phyloP scores from a whole-genome alignment of 768 basidiomycete genomes.

The Xerocomus potaroensis region DNA sequence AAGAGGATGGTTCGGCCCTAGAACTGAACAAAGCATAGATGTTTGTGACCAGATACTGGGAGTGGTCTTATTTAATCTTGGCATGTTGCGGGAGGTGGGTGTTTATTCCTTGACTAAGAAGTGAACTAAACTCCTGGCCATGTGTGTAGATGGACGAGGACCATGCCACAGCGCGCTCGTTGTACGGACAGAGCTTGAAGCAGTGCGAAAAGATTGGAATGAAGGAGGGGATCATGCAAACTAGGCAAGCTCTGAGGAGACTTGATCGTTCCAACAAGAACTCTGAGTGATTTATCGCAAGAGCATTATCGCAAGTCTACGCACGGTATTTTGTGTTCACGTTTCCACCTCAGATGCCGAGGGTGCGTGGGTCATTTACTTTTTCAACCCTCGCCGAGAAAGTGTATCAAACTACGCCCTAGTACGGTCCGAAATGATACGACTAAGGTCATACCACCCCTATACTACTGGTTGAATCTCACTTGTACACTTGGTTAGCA shows the following conservation, averaged over 20 bases:
- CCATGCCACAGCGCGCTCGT: slow-evolving; percentile 20
- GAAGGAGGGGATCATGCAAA: slow-evolving; percentile 34
- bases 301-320: too few relatives aligned
- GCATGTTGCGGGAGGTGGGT: slow-evolving; percentile 45
- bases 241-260: slow-evolving; percentile 32
- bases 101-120: background rate
- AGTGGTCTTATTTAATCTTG: slow-evolving; percentile 59
- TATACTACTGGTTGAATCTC: background rate
- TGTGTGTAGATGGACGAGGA: slow-evolving; percentile 34
- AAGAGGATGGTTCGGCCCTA: slow-evolving; percentile 16
- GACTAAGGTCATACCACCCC: too few relatives aligned
- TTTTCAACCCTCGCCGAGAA: too few relatives aligned
- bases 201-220: slow-evolving; percentile 31
- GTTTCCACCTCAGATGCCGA: too few relatives aligned
- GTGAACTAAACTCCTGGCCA: background rate
- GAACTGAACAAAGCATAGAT: slow-evolving; percentile 26
- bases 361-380: too few relatives aligned
- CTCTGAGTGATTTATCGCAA: slow-evolving; percentile 1
- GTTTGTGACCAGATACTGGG: slow-evolving; percentile 55
- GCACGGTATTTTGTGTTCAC: too few relatives aligned
- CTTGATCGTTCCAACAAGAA: slow-evolving; percentile 9
- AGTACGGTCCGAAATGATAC: too few relatives aligned
- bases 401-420: too few relatives aligned
- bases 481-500: background rate
- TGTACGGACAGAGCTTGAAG: slow-evolving; percentile 31